phyloP scores from a whole-genome alignment of 2,329 filamentous ascomycete species.

The Alternaria ethzedia region DNA sequence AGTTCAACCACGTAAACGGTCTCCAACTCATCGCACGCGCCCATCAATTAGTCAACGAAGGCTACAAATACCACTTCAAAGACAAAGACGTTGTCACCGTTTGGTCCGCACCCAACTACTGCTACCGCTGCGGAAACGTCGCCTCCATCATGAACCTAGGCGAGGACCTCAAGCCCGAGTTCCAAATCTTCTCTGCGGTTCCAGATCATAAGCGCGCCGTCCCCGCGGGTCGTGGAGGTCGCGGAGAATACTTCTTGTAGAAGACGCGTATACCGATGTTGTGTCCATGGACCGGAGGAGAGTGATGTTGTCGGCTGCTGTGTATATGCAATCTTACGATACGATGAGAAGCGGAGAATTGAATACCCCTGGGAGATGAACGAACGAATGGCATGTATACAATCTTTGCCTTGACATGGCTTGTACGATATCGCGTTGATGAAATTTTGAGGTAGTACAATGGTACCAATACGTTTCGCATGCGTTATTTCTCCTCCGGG shows the following conservation, averaged over 20 bases:
- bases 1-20: constrained; percentile 78
- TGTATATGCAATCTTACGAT: constrained; percentile 20
- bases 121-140: constrained; percentile 64
- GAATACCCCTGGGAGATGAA: constrained; percentile 27
- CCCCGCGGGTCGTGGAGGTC: constrained; percentile 65
- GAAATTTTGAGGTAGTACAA: not conserved
- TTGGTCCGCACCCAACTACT: constrained; percentile 80
- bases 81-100: constrained; percentile 98
- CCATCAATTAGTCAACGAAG: constrained; percentile 78
- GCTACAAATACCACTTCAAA: constrained; percentile 90
- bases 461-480: not conserved
- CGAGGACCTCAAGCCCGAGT: constrained; percentile 89
- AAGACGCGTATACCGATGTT: not conserved
- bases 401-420: not conserved
- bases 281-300: not conserved
- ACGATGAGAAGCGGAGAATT: constrained; percentile 11
- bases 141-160: constrained; percentile 92
- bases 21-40: constrained; percentile 74
- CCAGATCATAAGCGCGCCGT: constrained; percentile 83
- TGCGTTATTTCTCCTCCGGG: no score
- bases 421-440: not conserved
- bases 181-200: constrained; percentile 91
- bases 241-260: constrained; percentile 61
- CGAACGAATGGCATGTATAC: not conserved
- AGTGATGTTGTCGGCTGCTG: not conserved